Evolutionary conservation across 176 grass and related monocot genomes (phyloP), one percentile per base, ranked within the genome.

Genomic region (Pontederia paniculata): DNA sequence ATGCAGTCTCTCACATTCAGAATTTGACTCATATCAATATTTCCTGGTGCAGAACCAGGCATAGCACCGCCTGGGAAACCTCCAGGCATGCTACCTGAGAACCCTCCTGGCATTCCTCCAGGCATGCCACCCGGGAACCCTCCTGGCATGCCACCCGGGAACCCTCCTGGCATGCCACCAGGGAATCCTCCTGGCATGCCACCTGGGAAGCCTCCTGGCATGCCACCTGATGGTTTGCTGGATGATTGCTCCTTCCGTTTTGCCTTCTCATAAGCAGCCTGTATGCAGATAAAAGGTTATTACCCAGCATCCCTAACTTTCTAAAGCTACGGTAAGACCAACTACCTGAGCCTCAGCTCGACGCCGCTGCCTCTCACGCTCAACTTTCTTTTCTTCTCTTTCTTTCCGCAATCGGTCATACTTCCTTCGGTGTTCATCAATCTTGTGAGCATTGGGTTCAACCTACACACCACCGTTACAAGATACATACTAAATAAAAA

Each of bases 231-330:
- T 55, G 84, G 56, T 48, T 16, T 73, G 51, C 79, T 82, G 79
- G 89, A 81, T n/a, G 88, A 85, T 54, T 88, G 78, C 58, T 95
- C 89, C 77, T 77, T 79, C 66, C 60, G 74, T 63, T 95, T 95
- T 48, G 84, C 89, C 75, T 88, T 95, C 8, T 88, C 89, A 82
- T 95, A 95, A 71, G 91, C 82, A 81, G 86, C 91, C 91, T 96
- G 61, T 25, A 20, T 48, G 55, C 69, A 75, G 0, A 23, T 9
- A 74, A 16, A 78, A 31, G 21, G 23, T 8, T 64, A 44, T 44
- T 8, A 49, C 44, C 25, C 17, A 6, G 23, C 53, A 56, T 42
- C 28, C 7, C 28, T 37, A 37, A 37, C 21, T 12, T 41, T 3
- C 9, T 42, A 9, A 3, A 28, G 17, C 17, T 4, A 62, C 25